These are phyloP conservation scores for Mycena latifolia DNA, from an alignment of 768 basidiomycete species.

Conservation along the genomic window DNA sequence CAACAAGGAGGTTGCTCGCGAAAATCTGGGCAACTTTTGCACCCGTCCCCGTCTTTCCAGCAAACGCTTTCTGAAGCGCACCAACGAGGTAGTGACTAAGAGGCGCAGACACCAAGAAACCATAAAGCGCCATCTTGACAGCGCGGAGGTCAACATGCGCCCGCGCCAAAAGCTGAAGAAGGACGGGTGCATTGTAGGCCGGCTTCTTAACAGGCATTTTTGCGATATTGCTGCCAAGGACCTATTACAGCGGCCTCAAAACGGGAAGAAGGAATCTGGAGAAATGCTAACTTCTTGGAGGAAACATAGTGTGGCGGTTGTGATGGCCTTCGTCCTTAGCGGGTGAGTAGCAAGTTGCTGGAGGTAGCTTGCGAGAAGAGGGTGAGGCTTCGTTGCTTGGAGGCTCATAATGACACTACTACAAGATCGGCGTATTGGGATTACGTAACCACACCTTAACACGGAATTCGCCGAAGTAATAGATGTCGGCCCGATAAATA, in stretches of 20 bases:
- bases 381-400: conserved; percentile 9
- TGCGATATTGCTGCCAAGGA: conserved; percentile 77
- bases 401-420: background rate
- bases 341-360: conserved; percentile 69
- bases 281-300: conserved; percentile 73
- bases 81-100: conserved; percentile 82
- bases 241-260: conserved; percentile 5
- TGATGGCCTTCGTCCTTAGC: conserved; percentile 84
- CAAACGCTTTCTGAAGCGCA: conserved; percentile 79
- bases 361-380: conserved; percentile 12
- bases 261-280: background rate
- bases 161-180: conserved; percentile 65
- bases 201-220: conserved; percentile 65
- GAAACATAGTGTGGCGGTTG: conserved; percentile 75
- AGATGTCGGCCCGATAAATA: too few species aligned
- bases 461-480: too few species aligned
- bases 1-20: conserved; percentile 80
- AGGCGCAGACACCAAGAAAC: conserved; percentile 87
- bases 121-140: conserved; percentile 87
- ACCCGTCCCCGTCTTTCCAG: conserved; percentile 71
- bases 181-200: conserved; percentile 65
- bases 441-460: too few species aligned
- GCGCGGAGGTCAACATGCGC: conserved; percentile 77
- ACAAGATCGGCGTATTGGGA: too few species aligned
- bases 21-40: conserved; percentile 54